Base-by-base conservation (phyloP, 2,329 filamentous ascomycete species). In the Sphaceloma murrayae region DNA sequence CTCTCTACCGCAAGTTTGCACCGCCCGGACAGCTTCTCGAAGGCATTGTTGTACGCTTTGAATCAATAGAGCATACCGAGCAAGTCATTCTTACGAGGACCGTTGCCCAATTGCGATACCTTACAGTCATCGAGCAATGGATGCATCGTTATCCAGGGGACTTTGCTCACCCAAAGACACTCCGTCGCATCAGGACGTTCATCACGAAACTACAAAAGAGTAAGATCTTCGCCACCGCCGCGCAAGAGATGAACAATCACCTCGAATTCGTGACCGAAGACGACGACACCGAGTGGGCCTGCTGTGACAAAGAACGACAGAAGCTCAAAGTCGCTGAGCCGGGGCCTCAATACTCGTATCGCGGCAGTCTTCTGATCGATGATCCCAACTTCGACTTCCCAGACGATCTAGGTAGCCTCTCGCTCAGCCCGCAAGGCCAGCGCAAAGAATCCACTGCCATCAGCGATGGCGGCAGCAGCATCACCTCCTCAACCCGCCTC, bases 211-310 rank as follows among this genome's bases (percentile, higher is more conserved):
- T 96, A n/a, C 75, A 84, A 16, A 75, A 74, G 4, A 83, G 85
- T 51, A 80, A 85, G 7, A 82, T 93, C 40, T 94, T 93, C 62
- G 78, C 84, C 14, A 79, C 85, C 13, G 85, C 88, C 2, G 84
- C 86, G 3, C 81, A 85, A 53, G 86, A 95, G 58, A 91, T 98
- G 65, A 75, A 78, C 14, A 73, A 74, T n/a, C 80, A 84, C 54
- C 68, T 96, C 11, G 82, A 88, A 34, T 70, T 73, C 39, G 80
- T 87, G 1, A 69, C 77, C 4, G 84, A 94, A 55, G 88, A 96
- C 58, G 91, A 96, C 56, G 89, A 98, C 58, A 83, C 83, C 0
- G 80, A 83, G 9, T 98, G 91, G 91, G 86, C 84, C n/a, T 84
- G 80, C 56, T 77, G 78, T 34, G 89, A 96, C 56, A 75, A 78